A percentile compares a stretch with the other conserved stretches of the same genome.
These are phyloP conservation scores for Aspergillus avenaceus DNA, from an alignment of 495 filamentous ascomycete genomes.

Conservation along the genomic window DNA sequence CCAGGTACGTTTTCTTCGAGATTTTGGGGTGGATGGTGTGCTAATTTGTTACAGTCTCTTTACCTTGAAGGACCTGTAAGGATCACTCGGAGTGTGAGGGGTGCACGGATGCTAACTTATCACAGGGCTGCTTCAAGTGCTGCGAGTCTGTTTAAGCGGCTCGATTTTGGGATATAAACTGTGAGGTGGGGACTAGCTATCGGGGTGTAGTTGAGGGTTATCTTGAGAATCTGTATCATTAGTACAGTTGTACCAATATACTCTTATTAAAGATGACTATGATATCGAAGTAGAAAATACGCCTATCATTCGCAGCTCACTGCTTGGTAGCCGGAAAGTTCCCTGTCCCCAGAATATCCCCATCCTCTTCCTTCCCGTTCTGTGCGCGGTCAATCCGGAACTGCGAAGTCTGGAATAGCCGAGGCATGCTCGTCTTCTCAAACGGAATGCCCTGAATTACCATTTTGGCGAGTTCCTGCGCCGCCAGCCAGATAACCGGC, in stretches of 20 bases:
- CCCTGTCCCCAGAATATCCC: neutral
- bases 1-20: neutral
- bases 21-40: too few species aligned
- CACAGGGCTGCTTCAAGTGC: neutral
- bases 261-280: too few species aligned
- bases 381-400: neutral
- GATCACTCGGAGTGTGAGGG: too few species aligned
- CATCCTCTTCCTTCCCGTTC: neutral
- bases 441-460: constrained; percentile 25
- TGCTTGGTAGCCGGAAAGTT: neutral
- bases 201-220: too few species aligned
- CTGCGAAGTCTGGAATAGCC: constrained; percentile 31
- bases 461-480: constrained; percentile 46
- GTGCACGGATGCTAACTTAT: neutral
- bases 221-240: too few species aligned
- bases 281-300: too few species aligned
- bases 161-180: too few species aligned
- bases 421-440: constrained; percentile 33
- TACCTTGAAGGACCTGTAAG: neutral
- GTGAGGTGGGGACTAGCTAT: too few species aligned
- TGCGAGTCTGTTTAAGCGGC: neutral
- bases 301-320: too few species aligned
- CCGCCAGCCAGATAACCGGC: constrained; percentile 41
- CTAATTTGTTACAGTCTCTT: neutral
- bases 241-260: too few species aligned